Percentiles rank a stretch among this genome's conserved stretches.
These are phyloP conservation scores for Neurospora cerealis DNA, from an alignment of 495 filamentous ascomycete genomes.

Conservation along the genomic window DNA sequence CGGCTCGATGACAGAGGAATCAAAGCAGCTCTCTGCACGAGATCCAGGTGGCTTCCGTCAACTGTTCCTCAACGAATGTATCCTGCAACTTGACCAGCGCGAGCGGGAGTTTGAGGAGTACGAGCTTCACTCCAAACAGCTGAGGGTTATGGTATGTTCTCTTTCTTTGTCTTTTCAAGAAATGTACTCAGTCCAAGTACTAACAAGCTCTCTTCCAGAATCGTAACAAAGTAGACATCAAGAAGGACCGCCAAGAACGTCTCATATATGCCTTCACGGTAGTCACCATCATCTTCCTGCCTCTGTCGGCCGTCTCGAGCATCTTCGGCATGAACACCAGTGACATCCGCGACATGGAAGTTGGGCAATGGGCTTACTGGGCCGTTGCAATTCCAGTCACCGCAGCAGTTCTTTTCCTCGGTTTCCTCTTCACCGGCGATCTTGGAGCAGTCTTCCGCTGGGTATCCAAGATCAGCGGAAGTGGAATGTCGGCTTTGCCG, in stretches of 20 bases:
- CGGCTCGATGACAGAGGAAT: slow-evolving; percentile 1
- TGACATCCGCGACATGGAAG: slow-evolving; percentile 41
- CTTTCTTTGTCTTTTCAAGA: not conserved
- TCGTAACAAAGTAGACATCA: slow-evolving; percentile 25
- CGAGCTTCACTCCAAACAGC: not conserved
- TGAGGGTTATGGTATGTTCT: slow-evolving; percentile 15
- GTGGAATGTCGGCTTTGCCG: not conserved
- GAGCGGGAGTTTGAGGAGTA: slow-evolving; percentile 11
- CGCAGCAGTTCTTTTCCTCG: slow-evolving; percentile 25
- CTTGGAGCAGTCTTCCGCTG: slow-evolving; percentile 1
- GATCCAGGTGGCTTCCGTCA: slow-evolving; percentile 19
- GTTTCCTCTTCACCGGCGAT: slow-evolving; percentile 25
- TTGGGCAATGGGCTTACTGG: slow-evolving; percentile 41
- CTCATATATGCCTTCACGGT: slow-evolving; percentile 49
- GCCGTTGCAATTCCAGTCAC: slow-evolving; percentile 36
- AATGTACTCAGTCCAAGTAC: not conserved
- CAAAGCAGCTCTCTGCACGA: slow-evolving; percentile 15
- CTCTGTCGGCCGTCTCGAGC: slow-evolving; percentile 51
- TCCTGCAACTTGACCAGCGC: slow-evolving; percentile 5
- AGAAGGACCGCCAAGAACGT: slow-evolving; percentile 36
- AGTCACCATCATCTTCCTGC: slow-evolving; percentile 54
- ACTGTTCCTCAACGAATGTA: slow-evolving; percentile 19
- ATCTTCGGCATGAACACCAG: slow-evolving; percentile 52
- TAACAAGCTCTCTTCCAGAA: slow-evolving; percentile 10
- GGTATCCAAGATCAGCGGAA: not conserved